These are phyloP conservation scores for Wickerhamomyces sp. DNA, from an alignment of 1,139 yeast genomes.

Conservation along the genomic window DNA sequence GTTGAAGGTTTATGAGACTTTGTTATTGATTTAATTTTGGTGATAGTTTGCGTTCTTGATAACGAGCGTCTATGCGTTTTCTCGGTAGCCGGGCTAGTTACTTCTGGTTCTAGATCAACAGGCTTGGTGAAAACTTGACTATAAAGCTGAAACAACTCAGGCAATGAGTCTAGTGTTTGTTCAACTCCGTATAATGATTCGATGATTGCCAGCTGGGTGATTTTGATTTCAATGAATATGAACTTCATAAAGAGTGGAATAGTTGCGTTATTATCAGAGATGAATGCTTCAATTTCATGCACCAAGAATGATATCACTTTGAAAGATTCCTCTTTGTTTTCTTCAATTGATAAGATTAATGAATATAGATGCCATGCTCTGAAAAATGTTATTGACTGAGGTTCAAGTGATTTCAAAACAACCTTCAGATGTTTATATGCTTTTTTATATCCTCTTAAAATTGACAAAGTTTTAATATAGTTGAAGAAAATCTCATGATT, in stretches of 20 bases:
- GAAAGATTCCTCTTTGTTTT: slow-evolving; percentile 42
- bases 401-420: slow-evolving; percentile 20
- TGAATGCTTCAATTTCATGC: slow-evolving; percentile 24
- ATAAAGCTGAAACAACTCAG: slow-evolving; percentile 62
- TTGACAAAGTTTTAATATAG: slow-evolving; percentile 32
- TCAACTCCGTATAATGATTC: slow-evolving; percentile 61
- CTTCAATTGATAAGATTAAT: slow-evolving; percentile 47
- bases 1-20: slow-evolving; percentile 13
- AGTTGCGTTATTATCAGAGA: slow-evolving; percentile 18
- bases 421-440: slow-evolving; percentile 33
- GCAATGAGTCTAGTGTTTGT: slow-evolving; percentile 58
- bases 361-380: slow-evolving; percentile 50
- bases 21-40: slow-evolving; percentile 18
- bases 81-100: background rate
- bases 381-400: slow-evolving; percentile 35
- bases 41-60: slow-evolving; percentile 14
- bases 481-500: slow-evolving; percentile 22
- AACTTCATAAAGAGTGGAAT: slow-evolving; percentile 41
- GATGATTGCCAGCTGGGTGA: slow-evolving; percentile 69
- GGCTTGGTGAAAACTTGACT: slow-evolving; percentile 45
- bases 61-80: slow-evolving; percentile 11
- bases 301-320: slow-evolving; percentile 40
- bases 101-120: slow-evolving; percentile 17
- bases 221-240: slow-evolving; percentile 64
- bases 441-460: slow-evolving; percentile 27